These are phyloP conservation scores for Pseudogymnoascus sp. DNA, from an alignment of 2,329 filamentous ascomycete genomes.

Conservation along the genomic window DNA sequence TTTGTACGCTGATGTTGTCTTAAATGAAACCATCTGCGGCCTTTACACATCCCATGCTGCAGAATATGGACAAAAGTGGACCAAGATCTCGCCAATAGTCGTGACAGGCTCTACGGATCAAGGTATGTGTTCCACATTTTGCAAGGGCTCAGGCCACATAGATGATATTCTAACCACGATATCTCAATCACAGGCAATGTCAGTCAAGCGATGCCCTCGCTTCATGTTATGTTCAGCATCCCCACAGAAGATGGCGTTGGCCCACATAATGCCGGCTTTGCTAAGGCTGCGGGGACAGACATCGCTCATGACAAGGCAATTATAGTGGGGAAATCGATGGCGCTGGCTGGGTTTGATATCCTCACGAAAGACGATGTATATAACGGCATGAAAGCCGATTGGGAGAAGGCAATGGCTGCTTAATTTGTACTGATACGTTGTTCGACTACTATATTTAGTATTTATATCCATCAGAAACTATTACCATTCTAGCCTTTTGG, in stretches of 20 bases:
- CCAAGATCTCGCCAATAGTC: conserved; percentile 34
- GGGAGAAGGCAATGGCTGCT: conserved; percentile 22
- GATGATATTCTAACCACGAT: neutral
- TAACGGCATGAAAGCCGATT: conserved; percentile 36
- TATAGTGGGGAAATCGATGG: conserved; percentile 41
- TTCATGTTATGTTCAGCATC: conserved; percentile 47
- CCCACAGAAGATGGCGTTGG: conserved; percentile 38
- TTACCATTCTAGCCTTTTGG: neutral
- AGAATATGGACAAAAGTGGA: conserved; percentile 31
- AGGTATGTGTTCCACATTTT: conserved; percentile 42
- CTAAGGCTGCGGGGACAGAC: conserved; percentile 41
- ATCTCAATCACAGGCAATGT: conserved; percentile 41
- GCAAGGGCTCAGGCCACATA: neutral
- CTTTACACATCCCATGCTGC: conserved; percentile 41
- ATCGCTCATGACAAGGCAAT: conserved; percentile 40
- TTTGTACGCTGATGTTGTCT: conserved; percentile 48
- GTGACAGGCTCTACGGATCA: conserved; percentile 39
- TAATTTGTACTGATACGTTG: neutral
- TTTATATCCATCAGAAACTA: neutral
- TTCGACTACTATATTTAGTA: neutral
- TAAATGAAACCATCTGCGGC: conserved; percentile 41
- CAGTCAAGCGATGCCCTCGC: conserved; percentile 48
- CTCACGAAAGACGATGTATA: conserved; percentile 36
- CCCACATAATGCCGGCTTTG: conserved; percentile 48
- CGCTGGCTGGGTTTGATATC: conserved; percentile 41